Evolutionary conservation across 1,139 yeast genomes (phyloP), one percentile per base, ranked within the genome.

Genomic region (Eremothecium coryli): DNA sequence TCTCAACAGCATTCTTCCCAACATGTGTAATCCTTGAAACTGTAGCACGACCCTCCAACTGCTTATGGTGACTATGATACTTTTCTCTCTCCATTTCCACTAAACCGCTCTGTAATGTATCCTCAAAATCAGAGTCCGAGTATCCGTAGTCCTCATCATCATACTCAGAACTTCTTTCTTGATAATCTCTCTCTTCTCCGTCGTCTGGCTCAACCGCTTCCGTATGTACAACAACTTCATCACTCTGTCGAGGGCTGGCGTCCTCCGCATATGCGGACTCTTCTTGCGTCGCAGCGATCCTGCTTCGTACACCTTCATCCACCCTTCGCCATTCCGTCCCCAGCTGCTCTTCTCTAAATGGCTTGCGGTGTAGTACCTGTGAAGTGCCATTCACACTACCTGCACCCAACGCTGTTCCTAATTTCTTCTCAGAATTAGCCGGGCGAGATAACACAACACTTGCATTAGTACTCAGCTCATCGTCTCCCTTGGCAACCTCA

Each of bases 51-150:
- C n/a, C n/a, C n/a, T n/a, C n/a, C n/a, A n/a, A n/a, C n/a, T n/a
- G n/a, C n/a, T n/a, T n/a, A n/a, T n/a, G n/a, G n/a, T n/a, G n/a
- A n/a, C n/a, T n/a, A n/a, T n/a, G n/a, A n/a, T n/a, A n/a, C 15
- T 25, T 43, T 18, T 8, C 14, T 9, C 22, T 13, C 20, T 30
- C 43, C 38, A 54, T 36, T 24, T 48, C 46, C 34, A 44, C 37
- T 35, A 56, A 37, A 26, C 60, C 32, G 33, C 49, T 45, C 31
- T 54, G 56, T 23, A 56, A 36, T 31, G 52, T 48, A 21, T 56
- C 60, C 39, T 56, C 60, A 38, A 56, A 56, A 35, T 56, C 60
- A 7, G 59, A 54, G 38, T 56, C 60, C 4, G 59, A 54, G 32
- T 56, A 56, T 24, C 48, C 53, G 40, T 53, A 52, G 18, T 35